Evolutionary conservation across 164 flowering plant genomes (phyloP), one percentile per base, ranked within the genome.

Genomic region (Chloranthus sessilifolius): DNA sequence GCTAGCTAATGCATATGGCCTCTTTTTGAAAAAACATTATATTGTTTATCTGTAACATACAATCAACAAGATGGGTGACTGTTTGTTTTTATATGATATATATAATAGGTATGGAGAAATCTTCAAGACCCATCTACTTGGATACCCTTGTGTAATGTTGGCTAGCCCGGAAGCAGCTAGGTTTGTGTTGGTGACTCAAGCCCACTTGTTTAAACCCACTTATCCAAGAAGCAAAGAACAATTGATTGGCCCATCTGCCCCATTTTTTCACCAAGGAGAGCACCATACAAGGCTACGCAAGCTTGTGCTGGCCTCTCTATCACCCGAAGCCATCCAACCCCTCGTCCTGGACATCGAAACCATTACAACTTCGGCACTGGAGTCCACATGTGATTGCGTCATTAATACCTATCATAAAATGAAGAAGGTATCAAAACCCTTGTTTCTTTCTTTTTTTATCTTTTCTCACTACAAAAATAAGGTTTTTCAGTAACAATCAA

Each of bases 201-300:
- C 98, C 21, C 75, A 85, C 40, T 50, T 91, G 68, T 91, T 91
- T 75, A 85, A 80, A 71, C 96, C 98, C 12, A 83, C 98, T 0
- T 91, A 85, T 57, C 98, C 98, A 1, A 75, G 61, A 47, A 81
- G 95, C 71, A 91, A 91, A 47, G 92, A 83, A 46, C 61, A 44
- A 11, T 28, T 91, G 60, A 78, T 91, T 15, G 98, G 98, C 0
- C 87, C 83, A 4, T 62, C 69, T 1, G 98, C 98, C 1, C 50
- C 88, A 42, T 91, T 90, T 53, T 91, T 80, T 51, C 98, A 91
- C 64, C 82, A 80, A 39, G 98, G 96, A 5, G 74, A 74, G 24
- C 80, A 83, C 67, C 98, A 91, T 64, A 8, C 36, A 2, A 71
- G 78, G 1, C 64, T 91, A 0, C 62, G 95, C 60, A 87, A 82